Conservation (phyloP, 106 monocot species). For the Dendrobium officinale region DNA sequence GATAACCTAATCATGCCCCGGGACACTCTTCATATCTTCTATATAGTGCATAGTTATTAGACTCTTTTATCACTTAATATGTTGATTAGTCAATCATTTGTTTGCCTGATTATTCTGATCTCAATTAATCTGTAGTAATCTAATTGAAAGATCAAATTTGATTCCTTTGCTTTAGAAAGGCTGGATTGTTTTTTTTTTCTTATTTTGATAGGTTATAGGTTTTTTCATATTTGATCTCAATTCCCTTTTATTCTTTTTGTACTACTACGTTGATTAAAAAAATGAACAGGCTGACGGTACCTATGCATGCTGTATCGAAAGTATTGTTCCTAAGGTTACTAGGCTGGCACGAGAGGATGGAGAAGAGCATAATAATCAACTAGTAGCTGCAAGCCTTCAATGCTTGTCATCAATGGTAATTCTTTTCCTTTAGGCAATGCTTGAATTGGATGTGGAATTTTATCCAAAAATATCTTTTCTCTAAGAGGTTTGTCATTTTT, state of each 20-base stretch:
- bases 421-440: not conserved
- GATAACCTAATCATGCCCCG: not conserved
- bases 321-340: constrained; percentile 50
- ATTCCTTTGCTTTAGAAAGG: not conserved
- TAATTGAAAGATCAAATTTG: not conserved
- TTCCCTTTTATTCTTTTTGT: not conserved
- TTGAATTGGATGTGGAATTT: not conserved
- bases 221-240: not conserved
- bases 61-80: not conserved
- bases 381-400: constrained; percentile 68
- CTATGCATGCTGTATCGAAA: constrained; percentile 71
- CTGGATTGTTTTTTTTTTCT: not conserved
- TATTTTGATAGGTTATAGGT: not conserved
- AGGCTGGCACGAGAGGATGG: constrained; percentile 31
- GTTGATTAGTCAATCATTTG: not conserved
- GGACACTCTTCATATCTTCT: not conserved
- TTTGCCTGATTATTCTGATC: not conserved
- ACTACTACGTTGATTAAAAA: not conserved
- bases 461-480: not conserved
- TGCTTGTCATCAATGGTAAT: constrained; percentile 36
- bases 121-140: not conserved
- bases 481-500: not conserved
- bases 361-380: constrained; percentile 26
- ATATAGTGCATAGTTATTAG: not conserved
- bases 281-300: constrained; percentile 66